Evolutionary conservation across 2,329 filamentous ascomycete genomes (phyloP), one percentile per base, ranked within the genome.

Genomic region (Eutypa lata): DNA sequence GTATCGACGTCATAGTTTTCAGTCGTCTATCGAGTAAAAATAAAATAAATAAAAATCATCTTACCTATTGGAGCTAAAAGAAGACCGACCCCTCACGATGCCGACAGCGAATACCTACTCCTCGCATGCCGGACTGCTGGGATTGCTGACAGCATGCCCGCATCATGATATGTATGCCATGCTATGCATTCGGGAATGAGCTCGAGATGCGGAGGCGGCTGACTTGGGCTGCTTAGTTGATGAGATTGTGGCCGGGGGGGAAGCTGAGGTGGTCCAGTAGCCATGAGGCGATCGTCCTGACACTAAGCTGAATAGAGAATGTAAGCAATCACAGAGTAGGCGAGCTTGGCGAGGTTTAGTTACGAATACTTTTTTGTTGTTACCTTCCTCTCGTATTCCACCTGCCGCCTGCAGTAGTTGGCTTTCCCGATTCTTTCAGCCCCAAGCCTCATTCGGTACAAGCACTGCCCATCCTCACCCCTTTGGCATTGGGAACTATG

Each of bases 361-460:
- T 31, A 31, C 10, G 26, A 31, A 31, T 31, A 31, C 26, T 31
- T 10, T 31, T n/a, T n/a, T n/a, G n/a, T n/a, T n/a, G 10, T 31
- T 5, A 42, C 38, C 38, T 42, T 42, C 38, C 18, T 19, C 38
- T 42, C 38, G 38, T 42, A 42, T 42, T 42, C 42, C 18, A 7
- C 42, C 35, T 18, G 35, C n/a, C 35, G 35, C 35, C 35, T 16
- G 35, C 35, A 38, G 35, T 45, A n/a, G 38, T 13, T 6, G n/a
- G 18, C 38, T 21, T 43, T 19, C 42, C 42, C n/a, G 13, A 3
- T 45, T 45, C 22, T 45, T 22, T 45, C 22, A 45, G 22, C 16
- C 42, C 42, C 42, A 45, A 45, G 42, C 22, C 42, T 45, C 42
- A 45, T 45, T 45, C 21, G 42, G 42, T 21, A 45, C 21, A 45